Evolutionary conservation across 805 yeast species (phyloP), one percentile per base, ranked within the genome.

Genomic region (Ogataea pignaliae): DNA sequence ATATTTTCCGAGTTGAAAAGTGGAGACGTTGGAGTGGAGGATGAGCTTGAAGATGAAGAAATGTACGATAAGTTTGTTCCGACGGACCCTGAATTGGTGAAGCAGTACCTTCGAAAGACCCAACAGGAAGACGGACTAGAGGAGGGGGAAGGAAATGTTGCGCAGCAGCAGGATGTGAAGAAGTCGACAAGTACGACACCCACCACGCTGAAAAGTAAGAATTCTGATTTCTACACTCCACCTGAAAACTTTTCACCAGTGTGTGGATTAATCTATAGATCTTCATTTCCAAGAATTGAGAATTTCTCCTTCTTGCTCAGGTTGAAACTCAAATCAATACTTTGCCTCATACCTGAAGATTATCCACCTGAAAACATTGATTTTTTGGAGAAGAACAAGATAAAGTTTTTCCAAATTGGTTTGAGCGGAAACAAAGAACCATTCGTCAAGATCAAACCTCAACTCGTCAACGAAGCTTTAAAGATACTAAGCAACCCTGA

Each of bases 341-440:
- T 93, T 47, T 88, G 95, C 47, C 71, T 91, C 39, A 85, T 91
- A 12, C 95, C 97, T 0, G 99, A 93, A 59, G 89, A 84, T 21
- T 91, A 91, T 57, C 97, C 99, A 0, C 72, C 69, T 29, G 88
- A 85, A 50, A 88, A 90, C 57, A 53, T 62, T 33, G 79, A 78
- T 39, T 89, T 88, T 57, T 66, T 88, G 45, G 60, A 72, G 34
- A 68, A 72, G 34, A 73, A 88, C 40, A 72, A 73, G 16, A 88
- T 93, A 39, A 66, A 75, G 53, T 71, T 90, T 33, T 87, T 81
- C 58, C 98, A 89, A 63, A 81, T 91, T 33, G 97, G 97, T 1
- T 78, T 93, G 80, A 82, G 93, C 36, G 99, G 98, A 8, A 93
- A 93, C 62, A 93, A 93, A 59, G 96, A 89, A 57, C 96, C 96